Evolutionary conservation across 2,329 filamentous ascomycete species (phyloP).

Genomic region (Pestalotiopsis fici): DNA sequence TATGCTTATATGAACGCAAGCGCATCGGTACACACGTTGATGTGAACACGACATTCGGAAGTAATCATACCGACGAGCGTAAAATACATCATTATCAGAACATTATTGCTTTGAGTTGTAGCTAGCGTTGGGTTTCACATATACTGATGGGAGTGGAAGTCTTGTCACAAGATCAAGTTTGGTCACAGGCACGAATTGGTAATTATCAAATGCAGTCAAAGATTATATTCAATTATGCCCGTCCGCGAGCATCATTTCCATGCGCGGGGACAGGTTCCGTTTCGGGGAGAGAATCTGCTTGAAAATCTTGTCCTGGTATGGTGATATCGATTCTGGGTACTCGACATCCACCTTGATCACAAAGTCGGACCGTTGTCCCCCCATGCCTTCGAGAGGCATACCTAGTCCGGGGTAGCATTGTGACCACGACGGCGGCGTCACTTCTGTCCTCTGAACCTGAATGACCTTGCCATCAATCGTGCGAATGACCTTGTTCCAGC

Average conservation of each 20-base stretch:
- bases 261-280: not conserved
- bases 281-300: not conserved
- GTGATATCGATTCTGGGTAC: constrained; percentile 1
- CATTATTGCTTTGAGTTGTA: no score
- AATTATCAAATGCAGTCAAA: no score
- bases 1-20: no score
- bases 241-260: not conserved
- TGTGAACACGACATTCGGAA: not conserved
- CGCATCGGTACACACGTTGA: no score
- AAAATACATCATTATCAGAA: no score
- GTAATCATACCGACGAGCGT: not conserved
- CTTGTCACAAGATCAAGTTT: no score
- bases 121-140: no score
- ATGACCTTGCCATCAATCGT: not conserved
- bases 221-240: not conserved
- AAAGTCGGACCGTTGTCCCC: not conserved
- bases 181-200: no score
- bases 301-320: not conserved
- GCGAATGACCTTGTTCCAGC: not conserved
- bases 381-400: not conserved
- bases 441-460: not conserved
- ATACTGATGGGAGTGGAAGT: no score
- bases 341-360: not conserved
- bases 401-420: not conserved
- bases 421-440: not conserved